Evolutionary conservation across 2,329 filamentous ascomycete genomes (phyloP), one percentile per base, ranked within the genome.

Genomic region (Cordyceps cateniannulata): DNA sequence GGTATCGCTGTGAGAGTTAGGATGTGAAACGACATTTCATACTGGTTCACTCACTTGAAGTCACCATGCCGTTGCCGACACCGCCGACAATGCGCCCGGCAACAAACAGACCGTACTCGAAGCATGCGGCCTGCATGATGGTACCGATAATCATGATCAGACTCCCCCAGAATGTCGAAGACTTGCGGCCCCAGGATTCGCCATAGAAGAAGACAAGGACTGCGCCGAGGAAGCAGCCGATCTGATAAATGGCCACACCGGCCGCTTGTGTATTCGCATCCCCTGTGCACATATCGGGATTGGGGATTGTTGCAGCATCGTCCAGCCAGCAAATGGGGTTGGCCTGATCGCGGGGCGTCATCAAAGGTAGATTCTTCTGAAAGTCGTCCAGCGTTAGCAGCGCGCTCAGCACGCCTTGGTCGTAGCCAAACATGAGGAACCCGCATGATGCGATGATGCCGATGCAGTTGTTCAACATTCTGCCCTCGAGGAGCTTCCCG

Each of bases 101-200:
- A 8, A 66, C 57, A 35, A 70, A 67, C 18, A 69, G 66, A 0
- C 66, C 68, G 24, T 69, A 69, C 38, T 66, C 66, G 18, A 66
- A 65, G 25, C 66, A 61, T 2, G 62, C 63, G 2, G 64, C 68
- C 51, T 68, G 69, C 63, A 71, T 65, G 29, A 70, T 60, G 2
- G 67, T 68, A 0, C 69, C 68, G 7, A 71, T 60, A 32, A 70
- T 68, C 70, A 71, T 71, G 38, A 71, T 69, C 2, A 65, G 58
- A 48, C 67, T 69, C 27, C 69, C 69, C 69, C 69, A 71, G 50
- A 71, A 71, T 3, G 69, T 71, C 0, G 69, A 71, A 0, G 69
- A 70, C 63, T 69, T 70, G 27, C 69, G 68, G 0, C 69, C 70
- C 69, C 68, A 70, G 1, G 60, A 65, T 55, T 71, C 70, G 9